Evolutionary conservation across 768 basidiomycete species (phyloP).

Genomic region (Lactarius quietus): DNA sequence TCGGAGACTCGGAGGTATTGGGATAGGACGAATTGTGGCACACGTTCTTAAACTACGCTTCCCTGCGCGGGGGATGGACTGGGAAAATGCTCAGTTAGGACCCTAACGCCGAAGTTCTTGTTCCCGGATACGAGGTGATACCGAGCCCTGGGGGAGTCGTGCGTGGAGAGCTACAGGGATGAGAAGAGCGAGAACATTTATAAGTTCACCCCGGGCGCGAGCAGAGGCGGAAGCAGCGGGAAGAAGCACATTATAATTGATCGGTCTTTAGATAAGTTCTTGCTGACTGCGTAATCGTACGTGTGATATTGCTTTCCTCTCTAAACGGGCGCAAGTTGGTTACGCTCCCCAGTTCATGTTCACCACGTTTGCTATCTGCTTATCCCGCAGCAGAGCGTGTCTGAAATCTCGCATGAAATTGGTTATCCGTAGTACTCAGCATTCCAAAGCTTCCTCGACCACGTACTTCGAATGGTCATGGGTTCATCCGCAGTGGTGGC

Average conservation of each 20-base stretch:
- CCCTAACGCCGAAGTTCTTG: neutral
- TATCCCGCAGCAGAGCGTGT: neutral
- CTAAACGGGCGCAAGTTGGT: neutral
- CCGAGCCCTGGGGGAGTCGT: neutral
- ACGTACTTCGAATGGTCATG: neutral
- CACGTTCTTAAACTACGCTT: conserved; percentile 54
- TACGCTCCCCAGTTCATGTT: too few species aligned
- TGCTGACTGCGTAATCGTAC: neutral
- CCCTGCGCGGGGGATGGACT: conserved; percentile 48
- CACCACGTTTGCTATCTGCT: neutral
- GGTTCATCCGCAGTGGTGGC: neutral
- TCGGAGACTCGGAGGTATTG: too few species aligned
- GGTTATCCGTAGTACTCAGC: neutral
- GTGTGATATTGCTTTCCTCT: neutral
- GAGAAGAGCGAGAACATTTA: neutral
- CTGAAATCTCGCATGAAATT: neutral
- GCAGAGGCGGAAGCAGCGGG: neutral
- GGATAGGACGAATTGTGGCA: conserved; percentile 59
- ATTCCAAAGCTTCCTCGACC: neutral
- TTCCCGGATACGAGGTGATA: neutral
- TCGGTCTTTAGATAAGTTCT: neutral
- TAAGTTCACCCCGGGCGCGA: neutral
- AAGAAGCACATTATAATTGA: neutral
- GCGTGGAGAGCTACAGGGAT: conserved; percentile 7
- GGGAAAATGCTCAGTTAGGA: conserved; percentile 42